Conservation (phyloP, 2,329 filamentous ascomycete species). For the Aspergillus fijiensis region DNA sequence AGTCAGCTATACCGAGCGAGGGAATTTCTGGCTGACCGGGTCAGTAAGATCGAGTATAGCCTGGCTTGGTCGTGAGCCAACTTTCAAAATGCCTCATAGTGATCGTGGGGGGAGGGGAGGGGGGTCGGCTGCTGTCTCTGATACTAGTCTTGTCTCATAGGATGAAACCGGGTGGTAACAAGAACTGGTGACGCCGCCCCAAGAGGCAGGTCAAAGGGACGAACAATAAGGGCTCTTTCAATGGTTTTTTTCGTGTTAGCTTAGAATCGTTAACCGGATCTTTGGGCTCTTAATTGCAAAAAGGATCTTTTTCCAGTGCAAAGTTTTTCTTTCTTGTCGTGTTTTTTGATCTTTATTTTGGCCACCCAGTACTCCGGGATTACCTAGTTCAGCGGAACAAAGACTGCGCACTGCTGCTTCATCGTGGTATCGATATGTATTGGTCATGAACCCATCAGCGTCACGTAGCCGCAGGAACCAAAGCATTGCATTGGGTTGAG, state of each 20-base stretch:
- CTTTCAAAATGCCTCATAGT: slow-evolving; percentile 11
- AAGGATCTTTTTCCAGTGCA: neutral
- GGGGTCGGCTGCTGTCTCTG: neutral
- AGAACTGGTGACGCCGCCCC: slow-evolving; percentile 2
- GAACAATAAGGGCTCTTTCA: neutral
- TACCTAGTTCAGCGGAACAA: neutral
- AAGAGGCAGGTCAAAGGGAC: neutral
- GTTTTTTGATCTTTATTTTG: neutral
- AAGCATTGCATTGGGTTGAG: slow-evolving; percentile 21
- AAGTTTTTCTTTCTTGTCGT: neutral
- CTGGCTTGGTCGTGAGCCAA: slow-evolving; percentile 6
- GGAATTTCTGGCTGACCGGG: slow-evolving; percentile 4
- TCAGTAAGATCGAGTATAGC: slow-evolving; percentile 8
- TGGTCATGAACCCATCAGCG: slow-evolving; percentile 9
- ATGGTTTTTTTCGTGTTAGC: too few relatives aligned
- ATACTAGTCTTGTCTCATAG: slow-evolving; percentile 2
- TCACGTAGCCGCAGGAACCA: slow-evolving; percentile 28
- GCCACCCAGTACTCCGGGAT: neutral
- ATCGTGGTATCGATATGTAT: neutral
- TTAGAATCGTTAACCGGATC: too few relatives aligned
- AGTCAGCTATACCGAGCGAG: neutral
- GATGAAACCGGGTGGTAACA: slow-evolving; percentile 9
- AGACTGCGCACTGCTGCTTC: neutral
- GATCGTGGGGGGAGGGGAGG: neutral
- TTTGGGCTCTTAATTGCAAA: too few relatives aligned